Conservation (phyloP, 2,329 filamentous ascomycete genomes). For the Alternaria hordeiaustralica region DNA sequence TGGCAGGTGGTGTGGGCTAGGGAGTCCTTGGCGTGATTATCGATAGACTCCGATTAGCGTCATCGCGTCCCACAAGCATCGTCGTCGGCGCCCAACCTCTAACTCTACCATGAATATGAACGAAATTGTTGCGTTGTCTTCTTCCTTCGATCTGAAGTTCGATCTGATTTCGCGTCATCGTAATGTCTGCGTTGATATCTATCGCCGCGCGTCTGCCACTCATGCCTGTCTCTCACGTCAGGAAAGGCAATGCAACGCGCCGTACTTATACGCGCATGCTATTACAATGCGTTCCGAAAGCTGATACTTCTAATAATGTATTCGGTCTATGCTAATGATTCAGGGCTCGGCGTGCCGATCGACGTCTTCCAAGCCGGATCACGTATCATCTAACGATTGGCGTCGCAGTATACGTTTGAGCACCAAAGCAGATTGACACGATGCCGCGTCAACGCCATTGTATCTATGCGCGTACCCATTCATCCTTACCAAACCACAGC, state of each 20-base stretch:
- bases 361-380: background rate
- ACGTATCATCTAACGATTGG: conserved; percentile 28
- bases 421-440: background rate
- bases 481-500: background rate
- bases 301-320: background rate
- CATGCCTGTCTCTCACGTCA: background rate
- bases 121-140: background rate
- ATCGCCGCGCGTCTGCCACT: background rate
- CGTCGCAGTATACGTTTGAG: conserved; percentile 35
- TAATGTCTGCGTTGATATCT: background rate
- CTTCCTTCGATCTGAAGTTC: background rate
- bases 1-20: background rate
- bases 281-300: background rate
- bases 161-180: background rate
- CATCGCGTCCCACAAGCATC: background rate
- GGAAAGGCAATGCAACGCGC: background rate
- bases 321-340: background rate
- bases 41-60: background rate
- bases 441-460: conserved; percentile 1
- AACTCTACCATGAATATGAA: background rate
- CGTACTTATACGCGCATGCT: background rate
- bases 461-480: background rate
- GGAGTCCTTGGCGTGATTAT: background rate
- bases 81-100: background rate
- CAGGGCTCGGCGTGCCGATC: background rate